Evolutionary conservation across 768 basidiomycete species (phyloP).

Genomic region (Suillus luteus): DNA sequence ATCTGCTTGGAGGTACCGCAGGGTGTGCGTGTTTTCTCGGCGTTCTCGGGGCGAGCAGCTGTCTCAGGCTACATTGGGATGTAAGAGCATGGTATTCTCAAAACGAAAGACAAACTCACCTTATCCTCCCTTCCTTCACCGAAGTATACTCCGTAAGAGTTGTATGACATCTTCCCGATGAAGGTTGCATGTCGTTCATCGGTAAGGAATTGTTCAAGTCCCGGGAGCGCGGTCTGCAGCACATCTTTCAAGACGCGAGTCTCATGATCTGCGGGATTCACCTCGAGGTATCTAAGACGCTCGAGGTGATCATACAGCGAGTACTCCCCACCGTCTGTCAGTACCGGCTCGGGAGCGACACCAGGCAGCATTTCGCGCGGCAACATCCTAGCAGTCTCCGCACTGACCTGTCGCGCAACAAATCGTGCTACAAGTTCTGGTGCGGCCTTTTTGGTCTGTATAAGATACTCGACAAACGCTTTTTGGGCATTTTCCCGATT

Average conservation of each 20-base stretch:
- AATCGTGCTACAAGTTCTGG: slow-evolving; percentile 70
- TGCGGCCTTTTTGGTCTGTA: slow-evolving; percentile 45
- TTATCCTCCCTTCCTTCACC: slow-evolving; percentile 68
- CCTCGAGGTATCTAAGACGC: slow-evolving; percentile 66
- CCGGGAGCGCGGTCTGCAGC: slow-evolving; percentile 63
- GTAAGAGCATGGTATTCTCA: slow-evolving; percentile 7
- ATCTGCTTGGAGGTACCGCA: slow-evolving; percentile 75
- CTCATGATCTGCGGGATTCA: slow-evolving; percentile 51
- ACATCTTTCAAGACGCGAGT: slow-evolving; percentile 52
- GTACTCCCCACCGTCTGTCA: slow-evolving; percentile 54
- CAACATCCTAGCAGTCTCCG: slow-evolving; percentile 62
- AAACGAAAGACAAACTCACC: slow-evolving; percentile 40
- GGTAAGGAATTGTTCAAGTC: slow-evolving; percentile 69
- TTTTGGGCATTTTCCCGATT: slow-evolving; percentile 60
- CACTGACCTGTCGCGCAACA: slow-evolving; percentile 69
- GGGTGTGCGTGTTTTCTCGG: slow-evolving; percentile 76
- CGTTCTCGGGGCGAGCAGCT: slow-evolving; percentile 61
- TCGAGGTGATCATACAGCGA: slow-evolving; percentile 76
- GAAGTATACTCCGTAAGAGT: slow-evolving; percentile 73
- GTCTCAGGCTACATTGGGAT: slow-evolving; percentile 47
- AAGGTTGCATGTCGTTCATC: slow-evolving; percentile 62
- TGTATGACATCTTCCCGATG: slow-evolving; percentile 74
- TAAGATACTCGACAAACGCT: slow-evolving; percentile 57
- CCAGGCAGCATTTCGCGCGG: slow-evolving; percentile 24
- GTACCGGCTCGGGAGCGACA: slow-evolving; percentile 21